A percentile compares a stretch with the other conserved stretches of the same genome.
These are phyloP conservation scores for Pouteria glomerata DNA, from an alignment of 148 eudicot species.

Conservation along the genomic window DNA sequence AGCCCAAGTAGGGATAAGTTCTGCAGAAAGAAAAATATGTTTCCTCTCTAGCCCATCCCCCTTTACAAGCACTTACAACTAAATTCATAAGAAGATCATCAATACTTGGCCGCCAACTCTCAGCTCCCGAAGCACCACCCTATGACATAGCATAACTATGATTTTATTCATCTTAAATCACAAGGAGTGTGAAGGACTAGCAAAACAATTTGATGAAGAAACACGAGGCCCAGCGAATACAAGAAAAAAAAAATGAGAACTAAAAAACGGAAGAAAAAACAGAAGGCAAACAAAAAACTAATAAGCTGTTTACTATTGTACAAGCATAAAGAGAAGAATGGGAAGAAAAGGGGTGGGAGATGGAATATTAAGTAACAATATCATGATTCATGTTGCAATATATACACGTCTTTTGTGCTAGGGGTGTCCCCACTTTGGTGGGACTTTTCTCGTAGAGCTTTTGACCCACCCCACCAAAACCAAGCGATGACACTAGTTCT, in stretches of 20 bases:
- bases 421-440: too few relatives aligned
- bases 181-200: not conserved
- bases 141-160: conserved; percentile 19
- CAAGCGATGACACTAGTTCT: too few relatives aligned
- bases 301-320: too few relatives aligned
- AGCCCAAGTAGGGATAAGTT: conserved; percentile 34
- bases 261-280: too few relatives aligned
- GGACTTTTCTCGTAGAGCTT: too few relatives aligned
- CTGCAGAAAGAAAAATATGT: conserved; percentile 13
- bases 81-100: conserved; percentile 55
- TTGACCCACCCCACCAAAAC: too few relatives aligned
- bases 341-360: too few relatives aligned
- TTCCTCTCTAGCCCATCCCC: conserved; percentile 39
- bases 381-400: too few relatives aligned
- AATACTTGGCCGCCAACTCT: conserved; percentile 60
- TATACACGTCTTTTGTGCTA: too few relatives aligned
- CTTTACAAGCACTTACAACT: conserved; percentile 57
- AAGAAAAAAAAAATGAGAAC: not conserved
- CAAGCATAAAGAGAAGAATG: too few relatives aligned
- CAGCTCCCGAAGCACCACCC: conserved; percentile 76
- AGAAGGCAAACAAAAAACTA: too few relatives aligned
- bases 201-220: not conserved
- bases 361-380: too few relatives aligned
- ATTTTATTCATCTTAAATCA: not conserved
- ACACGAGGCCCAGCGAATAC: not conserved